Conservation (phyloP, 768 basidiomycete genomes). For the Mycena leptocephala region DNA sequence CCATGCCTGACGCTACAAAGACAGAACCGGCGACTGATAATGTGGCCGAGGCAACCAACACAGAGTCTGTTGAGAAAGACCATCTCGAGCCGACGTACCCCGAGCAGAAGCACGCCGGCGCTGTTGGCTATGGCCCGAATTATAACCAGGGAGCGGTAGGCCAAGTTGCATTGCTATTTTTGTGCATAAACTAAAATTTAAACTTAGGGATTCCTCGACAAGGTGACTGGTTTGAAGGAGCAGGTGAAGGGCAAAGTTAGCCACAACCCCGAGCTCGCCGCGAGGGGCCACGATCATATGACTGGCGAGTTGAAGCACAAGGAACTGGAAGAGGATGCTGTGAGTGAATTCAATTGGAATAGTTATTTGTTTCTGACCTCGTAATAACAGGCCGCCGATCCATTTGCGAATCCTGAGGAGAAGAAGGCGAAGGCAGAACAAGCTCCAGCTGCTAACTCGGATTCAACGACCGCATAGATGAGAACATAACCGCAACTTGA, state of each 20-base stretch:
- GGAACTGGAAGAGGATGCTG: conserved; percentile 45
- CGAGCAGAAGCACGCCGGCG: conserved; percentile 61
- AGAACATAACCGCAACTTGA: neutral
- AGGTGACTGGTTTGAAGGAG: conserved; percentile 51
- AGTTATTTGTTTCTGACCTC: neutral
- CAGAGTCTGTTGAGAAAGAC: conserved; percentile 8
- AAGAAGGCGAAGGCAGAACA: conserved; percentile 32
- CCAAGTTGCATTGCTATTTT: neutral
- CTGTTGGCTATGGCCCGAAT: conserved; percentile 62
- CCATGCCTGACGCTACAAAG: conserved; percentile 30
- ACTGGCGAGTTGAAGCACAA: conserved; percentile 53
- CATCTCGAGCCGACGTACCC: conserved; percentile 47
- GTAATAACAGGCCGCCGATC: conserved; percentile 23
- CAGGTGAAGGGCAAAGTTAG: conserved; percentile 54
- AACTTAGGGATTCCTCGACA: conserved; percentile 49
- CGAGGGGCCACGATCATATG: conserved; percentile 49
- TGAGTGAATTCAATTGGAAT: neutral
- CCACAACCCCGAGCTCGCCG: conserved; percentile 42
- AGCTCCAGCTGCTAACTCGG: neutral
- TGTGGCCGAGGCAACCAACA: neutral
- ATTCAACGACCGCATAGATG: neutral
- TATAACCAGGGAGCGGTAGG: conserved; percentile 54
- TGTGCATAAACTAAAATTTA: neutral
- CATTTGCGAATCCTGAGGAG: conserved; percentile 39
- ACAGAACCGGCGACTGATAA: conserved; percentile 3